Evolutionary conservation across 129 eudicot species (phyloP).

Genomic region (Oenanthe sinensis): DNA sequence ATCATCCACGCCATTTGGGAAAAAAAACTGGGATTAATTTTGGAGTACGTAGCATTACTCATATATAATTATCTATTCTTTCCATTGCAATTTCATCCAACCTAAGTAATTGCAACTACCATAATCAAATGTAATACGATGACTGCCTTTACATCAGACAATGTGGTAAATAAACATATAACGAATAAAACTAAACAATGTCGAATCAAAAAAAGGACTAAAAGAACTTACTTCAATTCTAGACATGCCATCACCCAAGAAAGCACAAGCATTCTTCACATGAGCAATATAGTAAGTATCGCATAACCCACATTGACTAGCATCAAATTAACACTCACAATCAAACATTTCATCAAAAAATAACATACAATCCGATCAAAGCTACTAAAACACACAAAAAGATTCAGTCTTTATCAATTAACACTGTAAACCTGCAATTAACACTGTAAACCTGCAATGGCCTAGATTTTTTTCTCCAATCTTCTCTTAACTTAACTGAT

Average conservation of each 20-base stretch:
- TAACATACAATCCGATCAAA: not conserved
- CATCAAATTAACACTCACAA: conserved; percentile 9
- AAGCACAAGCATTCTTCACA: conserved; percentile 94
- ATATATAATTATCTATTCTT: not conserved
- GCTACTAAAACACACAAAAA: not conserved
- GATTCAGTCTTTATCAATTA: not conserved
- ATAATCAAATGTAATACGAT: not conserved
- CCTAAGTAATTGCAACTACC: not conserved
- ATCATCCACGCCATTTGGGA: no score
- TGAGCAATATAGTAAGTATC: conserved; percentile 95
- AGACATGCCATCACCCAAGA: conserved; percentile 98
- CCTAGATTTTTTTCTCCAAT: conserved; percentile 75
- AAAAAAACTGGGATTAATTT: no score
- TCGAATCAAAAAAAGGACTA: not conserved
- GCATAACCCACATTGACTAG: conserved; percentile 88
- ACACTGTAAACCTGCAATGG: conserved; percentile 67
- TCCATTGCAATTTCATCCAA: not conserved
- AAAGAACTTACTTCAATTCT: conserved; percentile 63
- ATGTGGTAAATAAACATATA: not conserved
- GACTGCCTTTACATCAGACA: not conserved
- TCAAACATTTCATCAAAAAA: not conserved
- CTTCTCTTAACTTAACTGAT: conserved; percentile 48
- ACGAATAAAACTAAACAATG: not conserved
- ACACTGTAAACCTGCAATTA: conserved; percentile 52
- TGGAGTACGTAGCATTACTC: no score